phyloP scores from a whole-genome alignment of 345 rosid species.

The Trapa bicornis region DNA sequence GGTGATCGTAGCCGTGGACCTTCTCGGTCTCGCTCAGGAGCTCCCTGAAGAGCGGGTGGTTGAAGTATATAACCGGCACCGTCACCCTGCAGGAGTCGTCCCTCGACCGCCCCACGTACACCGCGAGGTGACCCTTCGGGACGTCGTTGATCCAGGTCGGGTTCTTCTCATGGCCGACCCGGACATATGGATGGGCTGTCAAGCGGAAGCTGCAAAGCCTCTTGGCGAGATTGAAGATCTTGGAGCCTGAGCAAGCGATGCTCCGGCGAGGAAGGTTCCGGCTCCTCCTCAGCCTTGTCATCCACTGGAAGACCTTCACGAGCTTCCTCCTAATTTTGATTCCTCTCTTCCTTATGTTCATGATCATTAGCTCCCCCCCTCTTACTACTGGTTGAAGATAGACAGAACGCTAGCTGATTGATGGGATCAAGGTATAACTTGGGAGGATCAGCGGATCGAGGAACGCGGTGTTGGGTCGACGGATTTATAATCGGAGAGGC shows the following conservation, averaged over 20 bases:
- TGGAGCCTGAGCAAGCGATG: background rate
- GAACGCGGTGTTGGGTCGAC: background rate
- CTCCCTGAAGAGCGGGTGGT: conserved; percentile 74
- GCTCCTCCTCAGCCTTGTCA: conserved; percentile 1
- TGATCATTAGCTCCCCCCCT: background rate
- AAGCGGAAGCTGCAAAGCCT: conserved; percentile 4
- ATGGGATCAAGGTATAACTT: background rate
- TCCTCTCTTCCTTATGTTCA: conserved; percentile 1
- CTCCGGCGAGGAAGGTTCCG: background rate
- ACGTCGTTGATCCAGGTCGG: conserved; percentile 18
- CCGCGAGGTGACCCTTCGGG: conserved; percentile 69
- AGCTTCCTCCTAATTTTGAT: conserved; percentile 10
- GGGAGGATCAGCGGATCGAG: background rate
- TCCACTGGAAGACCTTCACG: conserved; percentile 6
- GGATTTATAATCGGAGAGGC: background rate
- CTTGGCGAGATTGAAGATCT: background rate
- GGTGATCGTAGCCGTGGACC: conserved; percentile 59
- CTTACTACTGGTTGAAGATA: background rate
- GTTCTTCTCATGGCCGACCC: conserved; percentile 4
- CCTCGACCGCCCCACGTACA: conserved; percentile 55
- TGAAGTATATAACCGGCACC: conserved; percentile 72
- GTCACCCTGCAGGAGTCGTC: conserved; percentile 33
- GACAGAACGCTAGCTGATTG: background rate
- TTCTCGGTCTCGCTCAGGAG: conserved; percentile 62
- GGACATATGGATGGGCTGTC: conserved; percentile 1